Evolutionary conservation across 169 alveolate species (phyloP), one percentile per base, ranked within the genome.

Genomic region (Eimeria tenella): DNA sequence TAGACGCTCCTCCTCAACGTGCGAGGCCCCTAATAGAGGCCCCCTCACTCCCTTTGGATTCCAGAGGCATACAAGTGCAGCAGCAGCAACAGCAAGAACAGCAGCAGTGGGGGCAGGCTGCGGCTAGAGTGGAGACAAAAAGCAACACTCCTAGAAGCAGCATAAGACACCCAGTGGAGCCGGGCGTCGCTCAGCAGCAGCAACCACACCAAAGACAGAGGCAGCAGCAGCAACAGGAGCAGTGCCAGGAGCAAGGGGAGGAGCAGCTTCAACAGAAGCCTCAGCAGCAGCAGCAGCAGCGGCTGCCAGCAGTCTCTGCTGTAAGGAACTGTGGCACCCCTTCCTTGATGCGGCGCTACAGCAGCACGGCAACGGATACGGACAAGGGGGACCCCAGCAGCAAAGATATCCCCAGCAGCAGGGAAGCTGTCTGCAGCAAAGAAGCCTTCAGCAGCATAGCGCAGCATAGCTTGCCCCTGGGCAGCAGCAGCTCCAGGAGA

Each of bases 41-140:
- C 31, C 77, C 77, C 4, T n/a, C 77, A n/a, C 77, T 13, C 31
- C 31, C 77, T 7, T 13, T 68, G 11, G 77, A 11, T 1, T 68
- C 77, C 42, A 13, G 77, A n/a, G 3, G 77, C 77, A 15, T 1
- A 15, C 1, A 7, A 23, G 49, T 13, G 77, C 77, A 68, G 49
- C 77, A 68, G 77, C 77, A 68, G 77, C 77, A 68, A 10, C 77
- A 68, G 77, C 77, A 68, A 23, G 21, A 58, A 58, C 77, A 68
- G 77, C 49, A 68, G 13, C 13, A 11, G 9, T 13, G 11, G 31
- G 42, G n/a, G 1, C 77, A 68, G 31, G 49, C 49, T 68, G 77
- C 11, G n/a, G 77, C n/a, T 58, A 31, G 42, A 10, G 68, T 58
- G 68, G 68, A 58, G 68, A 23, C 9, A 17, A 13, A n/a, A n/a